Base-by-base conservation (phyloP, 805 yeast genomes). In the Candida multigemmis region DNA sequence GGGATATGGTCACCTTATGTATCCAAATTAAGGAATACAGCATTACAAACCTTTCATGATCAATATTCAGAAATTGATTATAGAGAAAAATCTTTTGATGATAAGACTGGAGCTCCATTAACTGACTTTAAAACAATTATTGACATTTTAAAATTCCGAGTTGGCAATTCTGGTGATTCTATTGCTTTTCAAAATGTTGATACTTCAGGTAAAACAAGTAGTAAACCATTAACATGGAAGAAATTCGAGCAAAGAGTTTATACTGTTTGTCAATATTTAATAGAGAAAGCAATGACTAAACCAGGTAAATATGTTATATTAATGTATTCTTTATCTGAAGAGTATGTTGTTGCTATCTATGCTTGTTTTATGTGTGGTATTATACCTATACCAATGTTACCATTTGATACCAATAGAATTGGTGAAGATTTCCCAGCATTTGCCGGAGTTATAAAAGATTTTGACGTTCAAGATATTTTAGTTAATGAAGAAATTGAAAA, bases 281-380 rank as follows among this genome's bases (percentile, higher is more conserved):
- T 77, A 19, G 80, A 71, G 23, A 87, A 83, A 50, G 68, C 74
- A 1, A 59, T 66, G 3, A 46, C 84, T 23, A 65, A 56, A 28
- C 64, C 81, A 2, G 94, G 94, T 1, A 82, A 80, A 28, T 60
- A 66, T 36, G 89, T 85, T 3, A 65, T 86, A 3, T 56, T 91
- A 41, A 77, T 86, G 77, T 86, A 84, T 47, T 79, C 94, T 0
- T 69, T 89, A 24, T 74, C 86, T 1, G 95, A 87, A 31, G 97
- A 91, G 35, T 89, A 73, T 44, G 72, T 79, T 4, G 73, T 84
- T 16, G 84, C 94, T 2, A 62, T 86, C 1, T 74, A 77, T 50
- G 96, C 98, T 0, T 89, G 97, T 47, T 70, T 89, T 48, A 54
- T 78, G 30, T 70, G 86, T 28, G 95, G 96, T 6, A 31, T 85